These are phyloP conservation scores for Leccinum obscurum DNA, from an alignment of 768 basidiomycete genomes.

Conservation along the genomic window DNA sequence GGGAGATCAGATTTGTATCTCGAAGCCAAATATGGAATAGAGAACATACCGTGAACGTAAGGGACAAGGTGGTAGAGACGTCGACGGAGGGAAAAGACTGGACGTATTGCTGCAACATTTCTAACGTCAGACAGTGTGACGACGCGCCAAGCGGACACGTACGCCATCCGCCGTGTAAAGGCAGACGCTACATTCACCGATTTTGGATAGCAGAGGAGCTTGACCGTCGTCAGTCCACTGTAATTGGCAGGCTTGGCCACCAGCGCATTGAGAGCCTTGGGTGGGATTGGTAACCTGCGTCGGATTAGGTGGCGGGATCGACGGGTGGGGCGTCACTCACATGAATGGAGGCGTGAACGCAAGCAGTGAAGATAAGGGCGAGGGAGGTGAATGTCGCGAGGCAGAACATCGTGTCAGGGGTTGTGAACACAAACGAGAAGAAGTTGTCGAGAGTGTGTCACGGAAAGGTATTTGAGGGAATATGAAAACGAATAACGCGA, in stretches of 20 bases:
- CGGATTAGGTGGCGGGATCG: not conserved
- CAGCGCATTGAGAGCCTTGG: constrained; percentile 47
- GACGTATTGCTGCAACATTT: constrained; percentile 45
- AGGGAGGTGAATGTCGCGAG: constrained; percentile 13
- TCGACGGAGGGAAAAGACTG: constrained; percentile 60
- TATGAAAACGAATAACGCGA: constrained; percentile 24
- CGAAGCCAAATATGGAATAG: not conserved
- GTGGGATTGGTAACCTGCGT: constrained; percentile 49
- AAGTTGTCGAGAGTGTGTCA: not conserved
- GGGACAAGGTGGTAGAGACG: constrained; percentile 37
- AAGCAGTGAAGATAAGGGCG: constrained; percentile 15
- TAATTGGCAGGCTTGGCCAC: constrained; percentile 52
- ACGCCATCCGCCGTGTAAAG: constrained; percentile 61
- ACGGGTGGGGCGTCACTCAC: constrained; percentile 1
- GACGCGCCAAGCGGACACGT: constrained; percentile 16
- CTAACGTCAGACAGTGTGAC: not conserved
- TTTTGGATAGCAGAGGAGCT: constrained; percentile 43
- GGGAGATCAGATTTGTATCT: not conserved
- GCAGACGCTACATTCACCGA: constrained; percentile 55
- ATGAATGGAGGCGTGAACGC: constrained; percentile 18
- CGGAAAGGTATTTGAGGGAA: constrained; percentile 26
- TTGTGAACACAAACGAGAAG: not conserved
- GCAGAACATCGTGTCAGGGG: constrained; percentile 16
- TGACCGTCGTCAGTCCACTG: constrained; percentile 65
- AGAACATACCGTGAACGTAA: constrained; percentile 52